Percentiles rank a stretch among this genome's conserved stretches.
These are phyloP conservation scores for Aspergillus neoniger DNA, from an alignment of 2,329 filamentous ascomycete genomes.

Conservation along the genomic window DNA sequence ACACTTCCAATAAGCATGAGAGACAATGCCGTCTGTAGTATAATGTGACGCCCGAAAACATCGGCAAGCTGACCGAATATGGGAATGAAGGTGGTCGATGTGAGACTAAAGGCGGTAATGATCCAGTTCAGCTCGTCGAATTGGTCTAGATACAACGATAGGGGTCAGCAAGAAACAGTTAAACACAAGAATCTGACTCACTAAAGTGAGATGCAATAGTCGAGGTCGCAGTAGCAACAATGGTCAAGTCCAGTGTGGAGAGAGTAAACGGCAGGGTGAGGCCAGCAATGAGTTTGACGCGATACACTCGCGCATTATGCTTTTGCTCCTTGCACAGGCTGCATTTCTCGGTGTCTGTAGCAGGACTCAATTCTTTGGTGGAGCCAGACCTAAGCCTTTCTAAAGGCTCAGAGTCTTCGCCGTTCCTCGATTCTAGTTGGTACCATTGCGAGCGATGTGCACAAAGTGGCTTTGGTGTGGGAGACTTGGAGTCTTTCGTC, in stretches of 20 bases:
- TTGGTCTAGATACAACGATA: slow-evolving; percentile 40
- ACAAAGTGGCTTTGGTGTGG: neutral
- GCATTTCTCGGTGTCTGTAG: slow-evolving; percentile 8
- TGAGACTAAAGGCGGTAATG: slow-evolving; percentile 68
- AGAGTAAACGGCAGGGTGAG: slow-evolving; percentile 63
- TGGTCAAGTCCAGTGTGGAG: slow-evolving; percentile 65
- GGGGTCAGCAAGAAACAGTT: neutral
- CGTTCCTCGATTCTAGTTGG: neutral
- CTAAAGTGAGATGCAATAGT: slow-evolving; percentile 67
- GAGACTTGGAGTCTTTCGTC: neutral
- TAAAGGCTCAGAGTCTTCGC: neutral
- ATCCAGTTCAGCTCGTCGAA: slow-evolving; percentile 68
- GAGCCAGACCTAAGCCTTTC: neutral
- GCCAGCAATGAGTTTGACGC: slow-evolving; percentile 62
- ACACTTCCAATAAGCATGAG: slow-evolving; percentile 63
- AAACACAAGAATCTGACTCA: slow-evolving; percentile 31
- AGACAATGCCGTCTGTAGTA: slow-evolving; percentile 59
- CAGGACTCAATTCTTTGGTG: neutral
- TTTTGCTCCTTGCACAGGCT: slow-evolving; percentile 36
- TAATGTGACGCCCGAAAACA: slow-evolving; percentile 63
- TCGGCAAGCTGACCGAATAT: slow-evolving; percentile 66
- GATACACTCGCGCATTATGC: slow-evolving; percentile 45
- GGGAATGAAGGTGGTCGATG: slow-evolving; percentile 67
- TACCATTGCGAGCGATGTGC: slow-evolving; percentile 14
- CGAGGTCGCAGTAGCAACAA: slow-evolving; percentile 61